Base-by-base conservation (phyloP, 192 early-diverging fungal species). In the Funneliformis mosseae region DNA sequence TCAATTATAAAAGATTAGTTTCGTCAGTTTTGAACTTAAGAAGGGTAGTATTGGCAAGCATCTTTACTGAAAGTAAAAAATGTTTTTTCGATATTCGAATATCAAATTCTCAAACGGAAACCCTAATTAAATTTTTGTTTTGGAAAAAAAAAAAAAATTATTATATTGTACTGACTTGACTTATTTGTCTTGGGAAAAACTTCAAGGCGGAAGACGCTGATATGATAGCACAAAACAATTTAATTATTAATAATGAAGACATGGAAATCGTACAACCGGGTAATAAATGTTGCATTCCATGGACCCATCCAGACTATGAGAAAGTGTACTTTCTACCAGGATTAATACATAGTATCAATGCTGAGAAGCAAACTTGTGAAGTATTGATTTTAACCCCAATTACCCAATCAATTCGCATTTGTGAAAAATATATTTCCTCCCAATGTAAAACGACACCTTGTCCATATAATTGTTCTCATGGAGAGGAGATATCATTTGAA, bases 331-430 rank as follows among this genome's bases (percentile, higher is more conserved):
- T 73, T 46, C 41, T 73, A 28, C 71, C 71, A n/a, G 71, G 43
- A 48, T 48, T 73, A 73, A 48, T 73, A 48, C n/a, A 48, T 25
- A 73, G 23, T 48, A 50, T 73, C 28, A 73, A 73, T 73, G 9
- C 42, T 14, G 71, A 73, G 16, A 28, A 33, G 21, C 48, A 50
- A n/a, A 73, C 71, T 73, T 46, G 21, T 46, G 50, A 73, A 28
- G 43, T 73, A 18, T 73, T 73, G 5, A 73, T 73, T 28, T 73
- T 73, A 46, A 73, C 71, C 27, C 71, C 71, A 41, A 73, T 73
- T 27, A 73, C 45, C 5, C 25, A 43, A 11, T 25, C 71, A n/a
- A 25, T 25, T 50, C 42, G 71, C 11, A 28, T 73, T 27, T 73
- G 71, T 27, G 21, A 73, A 73, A 48, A 45, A 48, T 73, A 27